Percentiles rank a stretch among this genome's conserved stretches.
Evolutionary conservation across 2,329 filamentous ascomycete species (phyloP).

Genomic region (Colletotrichum sp.): DNA sequence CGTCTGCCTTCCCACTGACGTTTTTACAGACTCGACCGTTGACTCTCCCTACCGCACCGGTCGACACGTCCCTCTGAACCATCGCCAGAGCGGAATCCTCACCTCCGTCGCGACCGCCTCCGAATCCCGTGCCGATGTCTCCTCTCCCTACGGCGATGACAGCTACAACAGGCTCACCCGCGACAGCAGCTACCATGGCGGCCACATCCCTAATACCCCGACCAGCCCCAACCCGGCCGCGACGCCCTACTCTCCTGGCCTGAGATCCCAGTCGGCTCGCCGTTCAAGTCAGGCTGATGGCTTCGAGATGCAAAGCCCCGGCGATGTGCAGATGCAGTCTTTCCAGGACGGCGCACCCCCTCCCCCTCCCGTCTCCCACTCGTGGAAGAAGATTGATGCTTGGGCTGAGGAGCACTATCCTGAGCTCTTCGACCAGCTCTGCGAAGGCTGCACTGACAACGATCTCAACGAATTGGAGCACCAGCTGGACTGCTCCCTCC

Average conservation of each 20-base stretch:
- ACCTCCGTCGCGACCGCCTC: slow-evolving; percentile 88
- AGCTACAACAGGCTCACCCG: slow-evolving; percentile 33
- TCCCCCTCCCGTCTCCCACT: slow-evolving; percentile 84
- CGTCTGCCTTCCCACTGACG: slow-evolving; percentile 14
- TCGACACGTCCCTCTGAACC: slow-evolving; percentile 85
- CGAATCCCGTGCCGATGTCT: slow-evolving; percentile 86
- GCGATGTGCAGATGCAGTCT: slow-evolving; percentile 95
- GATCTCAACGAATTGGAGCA: slow-evolving; percentile 97
- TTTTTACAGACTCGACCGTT: slow-evolving; percentile 78
- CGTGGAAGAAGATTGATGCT: slow-evolving; percentile 91
- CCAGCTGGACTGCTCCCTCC: slow-evolving; percentile 91
- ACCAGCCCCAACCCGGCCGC: slow-evolving; percentile 59
- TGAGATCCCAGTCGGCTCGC: slow-evolving; percentile 78
- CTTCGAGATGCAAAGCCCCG: slow-evolving; percentile 73
- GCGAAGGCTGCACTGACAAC: slow-evolving; percentile 90
- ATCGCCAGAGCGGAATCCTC: slow-evolving; percentile 77
- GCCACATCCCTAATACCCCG: slow-evolving; percentile 53
- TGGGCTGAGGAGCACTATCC: slow-evolving; percentile 97
- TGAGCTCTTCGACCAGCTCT: slow-evolving; percentile 90
- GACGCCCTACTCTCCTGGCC: slow-evolving; percentile 87
- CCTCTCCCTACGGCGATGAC: slow-evolving; percentile 80
- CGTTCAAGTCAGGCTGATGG: slow-evolving; percentile 67
- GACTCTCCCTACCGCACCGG: slow-evolving; percentile 93
- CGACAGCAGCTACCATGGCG: slow-evolving; percentile 64
- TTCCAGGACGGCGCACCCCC: slow-evolving; percentile 93